phyloP scores from a whole-genome alignment of 2,329 filamentous ascomycete species.

The Penicillium rolfsii region DNA sequence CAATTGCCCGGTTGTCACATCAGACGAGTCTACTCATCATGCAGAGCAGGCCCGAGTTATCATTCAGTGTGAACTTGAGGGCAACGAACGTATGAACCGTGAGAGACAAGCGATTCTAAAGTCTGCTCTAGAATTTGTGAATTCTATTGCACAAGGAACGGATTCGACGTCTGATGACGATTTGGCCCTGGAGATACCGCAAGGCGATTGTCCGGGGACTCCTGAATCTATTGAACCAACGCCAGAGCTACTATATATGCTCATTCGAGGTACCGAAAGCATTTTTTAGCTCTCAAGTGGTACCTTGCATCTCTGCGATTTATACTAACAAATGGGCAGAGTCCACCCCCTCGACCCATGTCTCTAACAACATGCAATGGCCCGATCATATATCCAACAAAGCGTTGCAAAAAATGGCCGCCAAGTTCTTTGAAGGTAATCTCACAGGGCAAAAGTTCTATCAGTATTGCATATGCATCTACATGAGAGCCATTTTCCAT shows the following conservation, averaged over 20 bases:
- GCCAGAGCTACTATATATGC: constrained; percentile 32
- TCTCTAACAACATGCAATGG: constrained; percentile 23
- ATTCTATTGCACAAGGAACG: constrained; percentile 16
- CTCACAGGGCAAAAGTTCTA: constrained; percentile 22
- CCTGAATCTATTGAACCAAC: constrained; percentile 22
- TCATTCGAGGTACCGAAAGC: constrained; percentile 21
- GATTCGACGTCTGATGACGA: constrained; percentile 3
- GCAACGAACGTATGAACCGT: constrained; percentile 20
- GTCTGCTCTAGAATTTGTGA: constrained; percentile 30
- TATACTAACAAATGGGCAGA: constrained; percentile 13
- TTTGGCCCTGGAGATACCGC: not conserved
- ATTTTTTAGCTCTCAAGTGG: not conserved
- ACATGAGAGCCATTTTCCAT: constrained; percentile 29
- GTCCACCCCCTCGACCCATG: constrained; percentile 1
- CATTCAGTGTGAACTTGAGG: constrained; percentile 30
- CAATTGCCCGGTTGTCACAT: constrained; percentile 10
- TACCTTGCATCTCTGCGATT: not conserved
- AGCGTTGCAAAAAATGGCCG: constrained; percentile 27
- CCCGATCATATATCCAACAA: constrained; percentile 33
- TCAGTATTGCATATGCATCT: constrained; percentile 32
- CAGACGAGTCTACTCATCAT: constrained; percentile 29
- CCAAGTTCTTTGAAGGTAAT: constrained; percentile 18
- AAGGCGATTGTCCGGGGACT: constrained; percentile 9
- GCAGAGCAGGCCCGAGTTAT: constrained; percentile 30
- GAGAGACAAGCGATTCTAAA: constrained; percentile 27